A percentile compares a stretch with the other conserved stretches of the same genome.
Evolutionary conservation across 352 stramenopile species (phyloP).

Genomic region (Pythium grandisporangium): DNA sequence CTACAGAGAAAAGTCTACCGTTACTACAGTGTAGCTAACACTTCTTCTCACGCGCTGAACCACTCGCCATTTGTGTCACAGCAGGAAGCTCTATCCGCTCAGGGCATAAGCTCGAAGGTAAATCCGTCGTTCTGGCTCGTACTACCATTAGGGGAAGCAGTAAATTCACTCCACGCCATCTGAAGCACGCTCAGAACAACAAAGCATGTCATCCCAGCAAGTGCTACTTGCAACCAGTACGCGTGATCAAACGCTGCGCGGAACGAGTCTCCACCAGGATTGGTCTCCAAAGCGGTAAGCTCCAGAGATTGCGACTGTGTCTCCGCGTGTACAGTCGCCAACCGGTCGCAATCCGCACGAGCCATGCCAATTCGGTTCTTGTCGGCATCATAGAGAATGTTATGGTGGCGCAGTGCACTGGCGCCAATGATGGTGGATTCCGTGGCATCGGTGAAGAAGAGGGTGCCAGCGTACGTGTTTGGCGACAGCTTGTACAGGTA

Average conservation of each 20-base stretch:
- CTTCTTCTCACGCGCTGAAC: too few species aligned
- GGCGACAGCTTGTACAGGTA: slow-evolving; percentile 37
- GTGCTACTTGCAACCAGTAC: slow-evolving; percentile 29
- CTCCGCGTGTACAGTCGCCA: not conserved
- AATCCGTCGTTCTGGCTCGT: too few species aligned
- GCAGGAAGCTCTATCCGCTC: too few species aligned
- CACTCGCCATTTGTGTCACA: too few species aligned
- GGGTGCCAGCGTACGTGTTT: slow-evolving; percentile 40
- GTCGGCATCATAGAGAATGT: slow-evolving; percentile 75
- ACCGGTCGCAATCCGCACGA: slow-evolving; percentile 34
- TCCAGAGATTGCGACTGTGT: too few species aligned
- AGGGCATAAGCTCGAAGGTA: too few species aligned
- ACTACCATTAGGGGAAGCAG: too few species aligned
- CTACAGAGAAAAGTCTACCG: too few species aligned
- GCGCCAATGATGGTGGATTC: slow-evolving; percentile 68
- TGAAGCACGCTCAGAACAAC: slow-evolving; percentile 40
- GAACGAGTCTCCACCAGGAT: slow-evolving; percentile 59
- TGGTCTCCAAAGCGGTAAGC: slow-evolving; percentile 36
- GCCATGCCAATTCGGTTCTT: slow-evolving; percentile 61
- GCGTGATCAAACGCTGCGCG: slow-evolving; percentile 18
- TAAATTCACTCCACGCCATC: slow-evolving; percentile 33
- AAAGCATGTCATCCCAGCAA: slow-evolving; percentile 26
- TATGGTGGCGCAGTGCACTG: slow-evolving; percentile 52
- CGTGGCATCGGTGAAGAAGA: slow-evolving; percentile 58
- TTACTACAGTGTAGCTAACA: too few species aligned